phyloP scores from a whole-genome alignment of 257 asterid species.

The Forsythia viridissima region DNA sequence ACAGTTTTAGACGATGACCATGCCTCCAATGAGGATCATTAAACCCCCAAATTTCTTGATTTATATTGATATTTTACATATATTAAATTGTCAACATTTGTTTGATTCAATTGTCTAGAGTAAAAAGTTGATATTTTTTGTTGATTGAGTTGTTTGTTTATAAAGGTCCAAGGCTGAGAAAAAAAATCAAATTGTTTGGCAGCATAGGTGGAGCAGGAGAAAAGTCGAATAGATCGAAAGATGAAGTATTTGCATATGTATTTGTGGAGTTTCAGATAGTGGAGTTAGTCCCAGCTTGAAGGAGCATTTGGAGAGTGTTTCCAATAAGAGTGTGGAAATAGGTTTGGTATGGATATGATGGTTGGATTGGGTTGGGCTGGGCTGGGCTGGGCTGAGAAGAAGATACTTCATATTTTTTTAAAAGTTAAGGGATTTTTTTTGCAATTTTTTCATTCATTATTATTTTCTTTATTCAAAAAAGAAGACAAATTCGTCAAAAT shows the following conservation, averaged over 20 bases:
- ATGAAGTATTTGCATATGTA: constrained; percentile 78
- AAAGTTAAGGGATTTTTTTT: too few species aligned
- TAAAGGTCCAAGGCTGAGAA: constrained; percentile 53
- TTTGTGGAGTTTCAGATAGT: constrained; percentile 63
- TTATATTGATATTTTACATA: constrained; percentile 9
- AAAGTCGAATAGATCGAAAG: constrained; percentile 59
- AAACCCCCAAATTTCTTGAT: constrained; percentile 45
- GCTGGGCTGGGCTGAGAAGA: too few species aligned
- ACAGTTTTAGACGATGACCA: constrained; percentile 52
- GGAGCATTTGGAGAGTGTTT: constrained; percentile 34
- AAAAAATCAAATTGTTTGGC: constrained; percentile 31
- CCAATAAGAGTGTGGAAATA: constrained; percentile 31
- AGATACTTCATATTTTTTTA: too few species aligned
- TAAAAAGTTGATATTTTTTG: not conserved
- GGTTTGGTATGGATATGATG: constrained; percentile 16
- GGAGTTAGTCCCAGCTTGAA: constrained; percentile 48
- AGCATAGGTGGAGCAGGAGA: constrained; percentile 40
- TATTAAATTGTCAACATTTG: constrained; percentile 4
- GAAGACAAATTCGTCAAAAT: too few species aligned
- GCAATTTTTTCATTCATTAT: too few species aligned
- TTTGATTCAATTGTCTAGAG: not conserved
- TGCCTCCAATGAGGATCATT: constrained; percentile 53
- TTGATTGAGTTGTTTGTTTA: constrained; percentile 6
- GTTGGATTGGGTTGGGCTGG: too few species aligned
- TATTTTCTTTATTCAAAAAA: too few species aligned